These are phyloP conservation scores for Tulasnella calospora DNA, from an alignment of 768 basidiomycete genomes.

Conservation along the genomic window DNA sequence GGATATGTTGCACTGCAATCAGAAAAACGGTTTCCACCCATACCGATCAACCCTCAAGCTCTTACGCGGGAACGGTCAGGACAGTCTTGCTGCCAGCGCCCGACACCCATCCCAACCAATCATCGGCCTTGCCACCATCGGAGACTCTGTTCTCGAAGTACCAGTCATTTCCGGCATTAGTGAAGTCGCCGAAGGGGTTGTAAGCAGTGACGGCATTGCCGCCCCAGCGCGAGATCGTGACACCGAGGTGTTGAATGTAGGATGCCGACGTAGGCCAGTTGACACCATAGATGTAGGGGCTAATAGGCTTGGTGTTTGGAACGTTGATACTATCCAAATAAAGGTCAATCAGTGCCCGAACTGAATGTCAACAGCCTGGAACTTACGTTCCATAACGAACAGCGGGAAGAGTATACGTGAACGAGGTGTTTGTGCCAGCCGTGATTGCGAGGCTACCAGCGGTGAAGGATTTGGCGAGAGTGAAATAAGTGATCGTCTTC, in stretches of 20 bases:
- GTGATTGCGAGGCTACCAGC: slow-evolving; percentile 44
- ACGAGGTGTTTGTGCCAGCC: slow-evolving; percentile 39
- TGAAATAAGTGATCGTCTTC: slow-evolving; percentile 49
- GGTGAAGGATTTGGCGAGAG: slow-evolving; percentile 40
- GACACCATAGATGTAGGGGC: slow-evolving; percentile 49
- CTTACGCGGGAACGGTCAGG: slow-evolving; percentile 51
- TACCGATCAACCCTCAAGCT: not conserved
- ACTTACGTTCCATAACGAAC: slow-evolving; percentile 43
- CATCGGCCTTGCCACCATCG: slow-evolving; percentile 41
- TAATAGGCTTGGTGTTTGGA: slow-evolving; percentile 40
- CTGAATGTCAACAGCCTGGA: not conserved
- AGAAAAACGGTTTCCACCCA: not conserved
- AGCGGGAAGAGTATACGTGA: slow-evolving; percentile 44
- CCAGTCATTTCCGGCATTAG: slow-evolving; percentile 41
- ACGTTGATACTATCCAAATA: slow-evolving; percentile 38
- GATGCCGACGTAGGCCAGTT: slow-evolving; percentile 49
- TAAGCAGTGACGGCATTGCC: slow-evolving; percentile 34
- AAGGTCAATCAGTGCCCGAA: not conserved
- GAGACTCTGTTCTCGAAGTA: slow-evolving; percentile 51
- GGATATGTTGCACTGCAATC: not conserved
- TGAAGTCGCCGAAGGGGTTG: slow-evolving; percentile 23
- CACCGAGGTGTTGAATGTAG: slow-evolving; percentile 48
- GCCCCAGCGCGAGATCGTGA: slow-evolving; percentile 52
- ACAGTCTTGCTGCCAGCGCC: slow-evolving; percentile 44
- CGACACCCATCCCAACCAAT: slow-evolving; percentile 48